Evolutionary conservation across 1,284 basidiomycete genomes (phyloP).

Genomic region (Tylopilus sp.): DNA sequence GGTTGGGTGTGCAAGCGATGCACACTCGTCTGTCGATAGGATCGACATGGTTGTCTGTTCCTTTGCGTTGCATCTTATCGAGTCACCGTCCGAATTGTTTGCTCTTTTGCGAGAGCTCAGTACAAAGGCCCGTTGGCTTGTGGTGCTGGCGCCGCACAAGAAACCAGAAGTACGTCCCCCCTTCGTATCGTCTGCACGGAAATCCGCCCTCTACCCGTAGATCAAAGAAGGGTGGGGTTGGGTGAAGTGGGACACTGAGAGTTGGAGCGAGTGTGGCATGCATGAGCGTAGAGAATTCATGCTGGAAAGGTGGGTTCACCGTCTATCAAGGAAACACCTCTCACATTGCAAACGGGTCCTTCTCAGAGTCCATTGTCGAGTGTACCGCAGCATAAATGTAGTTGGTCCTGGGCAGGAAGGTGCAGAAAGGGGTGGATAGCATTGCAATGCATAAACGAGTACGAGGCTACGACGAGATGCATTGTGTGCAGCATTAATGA

Average conservation of each 20-base stretch:
- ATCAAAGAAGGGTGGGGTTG: constrained; percentile 75
- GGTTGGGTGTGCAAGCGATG: background rate
- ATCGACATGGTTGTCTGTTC: constrained; percentile 68
- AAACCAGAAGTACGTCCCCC: constrained; percentile 57
- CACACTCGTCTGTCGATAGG: constrained; percentile 3
- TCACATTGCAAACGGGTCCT: background rate
- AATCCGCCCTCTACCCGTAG: constrained; percentile 31
- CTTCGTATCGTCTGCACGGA: background rate
- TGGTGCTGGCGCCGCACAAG: constrained; percentile 70
- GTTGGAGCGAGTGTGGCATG: constrained; percentile 48
- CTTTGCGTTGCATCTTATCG: constrained; percentile 69
- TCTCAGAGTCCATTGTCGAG: constrained; percentile 30
- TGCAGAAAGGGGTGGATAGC: constrained; percentile 3
- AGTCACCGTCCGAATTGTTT: constrained; percentile 59
- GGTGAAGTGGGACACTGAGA: constrained; percentile 61
- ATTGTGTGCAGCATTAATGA: constrained; percentile 2
- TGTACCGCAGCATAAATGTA: constrained; percentile 27
- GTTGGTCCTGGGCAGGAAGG: background rate
- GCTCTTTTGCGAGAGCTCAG: constrained; percentile 62
- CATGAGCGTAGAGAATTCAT: constrained; percentile 45
- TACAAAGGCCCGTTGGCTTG: constrained; percentile 58
- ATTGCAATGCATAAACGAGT: constrained; percentile 4
- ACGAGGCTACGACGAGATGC: constrained; percentile 4
- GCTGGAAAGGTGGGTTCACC: constrained; percentile 47
- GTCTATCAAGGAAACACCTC: background rate